These are phyloP conservation scores for Cubamyces lactineus DNA, from an alignment of 768 basidiomycete species.

Conservation along the genomic window DNA sequence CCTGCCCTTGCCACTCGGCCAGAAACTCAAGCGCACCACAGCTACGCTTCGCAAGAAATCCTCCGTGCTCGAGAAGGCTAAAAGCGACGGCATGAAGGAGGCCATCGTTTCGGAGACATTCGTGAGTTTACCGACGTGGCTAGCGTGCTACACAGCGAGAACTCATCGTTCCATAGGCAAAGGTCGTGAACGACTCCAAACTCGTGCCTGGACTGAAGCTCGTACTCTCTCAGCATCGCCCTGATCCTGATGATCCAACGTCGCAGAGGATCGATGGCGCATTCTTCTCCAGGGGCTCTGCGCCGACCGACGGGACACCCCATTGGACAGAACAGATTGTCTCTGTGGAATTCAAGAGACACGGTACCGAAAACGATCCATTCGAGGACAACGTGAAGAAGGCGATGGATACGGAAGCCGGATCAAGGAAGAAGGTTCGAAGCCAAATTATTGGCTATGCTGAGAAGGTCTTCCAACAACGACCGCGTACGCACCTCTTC, in stretches of 20 bases:
- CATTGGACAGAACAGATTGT: background rate
- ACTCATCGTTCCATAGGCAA: background rate
- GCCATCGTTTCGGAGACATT: background rate
- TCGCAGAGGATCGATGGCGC: no score
- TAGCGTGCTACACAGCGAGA: no score
- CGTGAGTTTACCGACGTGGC: background rate
- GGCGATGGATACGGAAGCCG: background rate
- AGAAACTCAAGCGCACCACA: background rate
- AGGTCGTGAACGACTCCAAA: background rate
- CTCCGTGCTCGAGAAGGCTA: no score
- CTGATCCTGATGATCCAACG: no score
- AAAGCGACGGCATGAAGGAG: background rate
- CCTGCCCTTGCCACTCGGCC: background rate
- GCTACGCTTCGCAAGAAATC: background rate
- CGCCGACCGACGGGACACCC: background rate
- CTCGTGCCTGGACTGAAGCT: background rate
- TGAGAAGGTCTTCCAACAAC: background rate
- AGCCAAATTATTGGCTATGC: background rate
- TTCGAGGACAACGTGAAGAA: background rate
- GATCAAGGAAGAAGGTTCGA: background rate
- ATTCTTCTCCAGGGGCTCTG: no score
- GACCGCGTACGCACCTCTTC: background rate
- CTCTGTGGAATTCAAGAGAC: background rate
- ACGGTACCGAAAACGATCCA: background rate
- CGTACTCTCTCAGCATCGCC: background rate